Conservation (phyloP, 257 asterid species). For the Przewalskia tangutica region DNA sequence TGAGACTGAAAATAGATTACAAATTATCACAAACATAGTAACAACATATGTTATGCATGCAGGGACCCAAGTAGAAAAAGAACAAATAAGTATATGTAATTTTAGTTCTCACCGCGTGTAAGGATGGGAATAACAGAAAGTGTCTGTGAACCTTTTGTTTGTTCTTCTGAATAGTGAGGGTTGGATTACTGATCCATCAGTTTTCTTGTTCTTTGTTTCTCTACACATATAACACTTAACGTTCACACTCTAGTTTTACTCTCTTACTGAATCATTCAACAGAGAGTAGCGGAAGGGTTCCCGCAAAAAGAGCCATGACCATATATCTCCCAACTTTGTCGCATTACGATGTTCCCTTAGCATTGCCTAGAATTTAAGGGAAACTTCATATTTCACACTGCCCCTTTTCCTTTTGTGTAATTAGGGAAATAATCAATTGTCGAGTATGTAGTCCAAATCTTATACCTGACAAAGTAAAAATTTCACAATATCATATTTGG, state of each 20-base stretch:
- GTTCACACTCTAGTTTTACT: background rate
- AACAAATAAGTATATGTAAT: background rate
- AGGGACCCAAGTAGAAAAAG: background rate
- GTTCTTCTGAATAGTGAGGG: background rate
- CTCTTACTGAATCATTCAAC: background rate
- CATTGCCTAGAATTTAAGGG: background rate
- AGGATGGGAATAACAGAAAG: background rate
- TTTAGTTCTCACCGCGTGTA: background rate
- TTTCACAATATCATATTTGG: too few relatives aligned
- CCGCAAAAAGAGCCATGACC: background rate
- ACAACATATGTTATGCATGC: background rate
- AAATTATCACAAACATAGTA: background rate
- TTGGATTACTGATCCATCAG: background rate
- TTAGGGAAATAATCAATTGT: too few relatives aligned
- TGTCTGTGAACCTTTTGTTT: background rate
- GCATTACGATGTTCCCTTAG: background rate
- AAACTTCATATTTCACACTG: too few relatives aligned
- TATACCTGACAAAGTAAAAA: too few relatives aligned
- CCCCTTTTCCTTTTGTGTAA: too few relatives aligned
- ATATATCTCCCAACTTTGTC: background rate
- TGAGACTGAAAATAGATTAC: background rate
- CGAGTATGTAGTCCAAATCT: too few relatives aligned
- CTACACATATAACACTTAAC: background rate
- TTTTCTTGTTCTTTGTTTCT: background rate
- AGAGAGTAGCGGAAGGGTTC: background rate